Conservation (phyloP, 306 rosid genomes). For the Hippophae tibetana region DNA sequence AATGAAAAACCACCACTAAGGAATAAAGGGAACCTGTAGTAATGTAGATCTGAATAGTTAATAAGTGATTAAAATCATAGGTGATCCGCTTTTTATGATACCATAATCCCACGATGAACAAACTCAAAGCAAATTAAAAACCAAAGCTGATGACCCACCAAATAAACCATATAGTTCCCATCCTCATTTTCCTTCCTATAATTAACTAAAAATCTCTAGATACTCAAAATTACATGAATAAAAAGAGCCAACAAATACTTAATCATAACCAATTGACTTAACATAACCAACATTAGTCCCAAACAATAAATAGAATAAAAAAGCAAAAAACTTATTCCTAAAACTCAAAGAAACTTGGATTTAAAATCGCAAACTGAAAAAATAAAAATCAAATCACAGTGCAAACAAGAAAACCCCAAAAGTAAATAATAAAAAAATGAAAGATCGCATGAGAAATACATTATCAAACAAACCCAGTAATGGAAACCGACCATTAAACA, state of each 20-base stretch:
- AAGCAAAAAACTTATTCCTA: neutral
- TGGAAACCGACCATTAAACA: constrained; percentile 15
- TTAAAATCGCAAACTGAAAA: neutral
- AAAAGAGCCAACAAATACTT: too few species aligned
- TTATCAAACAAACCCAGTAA: constrained; percentile 18
- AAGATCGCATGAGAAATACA: constrained; percentile 13
- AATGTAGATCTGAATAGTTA: constrained; percentile 13
- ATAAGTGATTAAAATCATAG: constrained; percentile 4
- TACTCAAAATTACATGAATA: too few species aligned
- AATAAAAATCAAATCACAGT: constrained; percentile 2
- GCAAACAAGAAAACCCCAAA: neutral
- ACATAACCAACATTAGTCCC: too few species aligned
- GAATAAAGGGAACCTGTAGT: neutral
- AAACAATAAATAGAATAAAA: neutral
- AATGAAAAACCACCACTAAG: neutral
- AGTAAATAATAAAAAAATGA: neutral
- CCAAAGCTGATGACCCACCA: constrained; percentile 28
- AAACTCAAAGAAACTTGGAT: neutral
- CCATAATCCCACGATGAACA: constrained; percentile 9
- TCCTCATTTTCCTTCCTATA: constrained; percentile 10
- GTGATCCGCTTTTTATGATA: constrained; percentile 17
- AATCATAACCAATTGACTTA: too few species aligned
- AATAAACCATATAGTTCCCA: constrained; percentile 38
- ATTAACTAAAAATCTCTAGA: neutral
- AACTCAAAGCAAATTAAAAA: constrained; percentile 14